Percentiles rank a stretch among this genome's conserved stretches.
Evolutionary conservation across 2,329 filamentous ascomycete species (phyloP).

Genomic region (Diplocarpon rosae): DNA sequence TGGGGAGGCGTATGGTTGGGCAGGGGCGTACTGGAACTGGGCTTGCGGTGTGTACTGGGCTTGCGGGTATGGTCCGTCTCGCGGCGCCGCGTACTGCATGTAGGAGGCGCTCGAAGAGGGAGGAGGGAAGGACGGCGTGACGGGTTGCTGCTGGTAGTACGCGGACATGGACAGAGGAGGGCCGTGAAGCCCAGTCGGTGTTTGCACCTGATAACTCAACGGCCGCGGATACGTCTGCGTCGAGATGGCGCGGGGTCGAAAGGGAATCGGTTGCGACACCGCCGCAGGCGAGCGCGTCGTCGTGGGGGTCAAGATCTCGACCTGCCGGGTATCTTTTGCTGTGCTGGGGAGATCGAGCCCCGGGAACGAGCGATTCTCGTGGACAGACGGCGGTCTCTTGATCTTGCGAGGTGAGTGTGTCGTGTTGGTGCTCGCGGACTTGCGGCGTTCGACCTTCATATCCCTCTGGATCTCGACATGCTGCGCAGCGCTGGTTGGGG

Average conservation of each 20-base stretch:
- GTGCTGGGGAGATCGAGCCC: constrained; percentile 2
- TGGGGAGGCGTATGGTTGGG: neutral
- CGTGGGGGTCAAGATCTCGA: constrained; percentile 13
- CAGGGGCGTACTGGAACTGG: neutral
- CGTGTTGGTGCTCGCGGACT: constrained; percentile 14
- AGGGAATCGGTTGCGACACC: constrained; percentile 15
- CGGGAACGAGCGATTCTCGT: constrained; percentile 12
- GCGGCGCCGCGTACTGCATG: constrained; percentile 11
- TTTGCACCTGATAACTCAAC: constrained; percentile 15
- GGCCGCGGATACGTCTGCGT: constrained; percentile 19
- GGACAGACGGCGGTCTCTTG: constrained; percentile 14
- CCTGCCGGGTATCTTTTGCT: constrained; percentile 18
- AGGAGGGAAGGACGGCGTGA: constrained; percentile 14
- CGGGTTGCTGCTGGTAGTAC: constrained; percentile 11
- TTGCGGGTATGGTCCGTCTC: constrained; percentile 3
- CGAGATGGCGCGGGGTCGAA: constrained; percentile 20
- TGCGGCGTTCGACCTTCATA: constrained; percentile 19
- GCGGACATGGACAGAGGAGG: constrained; percentile 22
- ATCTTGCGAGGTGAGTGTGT: constrained; percentile 17
- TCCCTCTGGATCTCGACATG: constrained; percentile 13
- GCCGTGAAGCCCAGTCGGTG: constrained; percentile 6
- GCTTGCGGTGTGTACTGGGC: neutral
- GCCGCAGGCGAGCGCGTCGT: constrained; percentile 2
- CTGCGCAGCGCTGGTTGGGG: constrained; percentile 4
- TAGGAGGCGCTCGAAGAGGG: constrained; percentile 15